phyloP scores from a whole-genome alignment of 805 yeast genomes.

The Suhomyces canberraensis region DNA sequence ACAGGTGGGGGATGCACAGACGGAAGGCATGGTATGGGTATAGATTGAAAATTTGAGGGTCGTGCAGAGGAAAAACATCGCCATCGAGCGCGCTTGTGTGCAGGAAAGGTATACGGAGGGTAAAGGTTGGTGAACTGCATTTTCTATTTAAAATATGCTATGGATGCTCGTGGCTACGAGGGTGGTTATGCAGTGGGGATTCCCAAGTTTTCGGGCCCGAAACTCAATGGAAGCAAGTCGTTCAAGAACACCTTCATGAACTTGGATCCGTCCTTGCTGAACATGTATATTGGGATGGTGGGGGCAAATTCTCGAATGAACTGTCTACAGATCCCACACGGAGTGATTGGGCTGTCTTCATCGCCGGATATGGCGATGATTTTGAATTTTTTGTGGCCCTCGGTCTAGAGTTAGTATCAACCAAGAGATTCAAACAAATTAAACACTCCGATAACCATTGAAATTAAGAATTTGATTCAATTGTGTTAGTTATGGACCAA shows the following conservation, averaged over 20 bases:
- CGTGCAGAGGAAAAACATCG: background rate
- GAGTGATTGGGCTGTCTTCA: conserved; percentile 57
- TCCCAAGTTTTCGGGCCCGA: conserved; percentile 73
- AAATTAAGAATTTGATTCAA: too few relatives aligned
- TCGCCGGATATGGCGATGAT: conserved; percentile 72
- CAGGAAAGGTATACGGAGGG: too few relatives aligned
- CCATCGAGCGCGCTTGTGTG: too few relatives aligned
- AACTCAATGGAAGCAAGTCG: conserved; percentile 76
- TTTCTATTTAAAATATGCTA: too few relatives aligned
- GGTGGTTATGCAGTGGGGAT: background rate
- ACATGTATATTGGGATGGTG: conserved; percentile 66
- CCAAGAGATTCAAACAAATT: background rate
- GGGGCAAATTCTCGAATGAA: conserved; percentile 75
- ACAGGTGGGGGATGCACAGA: conserved; percentile 80
- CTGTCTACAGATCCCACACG: conserved; percentile 95
- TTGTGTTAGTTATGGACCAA: too few relatives aligned
- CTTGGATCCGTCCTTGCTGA: conserved; percentile 47
- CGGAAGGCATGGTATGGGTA: conserved; percentile 6
- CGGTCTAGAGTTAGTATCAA: conserved; percentile 22
- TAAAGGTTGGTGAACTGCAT: too few relatives aligned
- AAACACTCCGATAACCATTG: too few relatives aligned
- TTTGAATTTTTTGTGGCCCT: conserved; percentile 41
- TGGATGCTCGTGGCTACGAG: too few relatives aligned
- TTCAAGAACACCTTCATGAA: conserved; percentile 46
- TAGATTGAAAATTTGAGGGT: background rate